A percentile compares a stretch with the other conserved stretches of the same genome.
These are phyloP conservation scores for Kuraishia borneana DNA, from an alignment of 805 yeast species.

Conservation along the genomic window DNA sequence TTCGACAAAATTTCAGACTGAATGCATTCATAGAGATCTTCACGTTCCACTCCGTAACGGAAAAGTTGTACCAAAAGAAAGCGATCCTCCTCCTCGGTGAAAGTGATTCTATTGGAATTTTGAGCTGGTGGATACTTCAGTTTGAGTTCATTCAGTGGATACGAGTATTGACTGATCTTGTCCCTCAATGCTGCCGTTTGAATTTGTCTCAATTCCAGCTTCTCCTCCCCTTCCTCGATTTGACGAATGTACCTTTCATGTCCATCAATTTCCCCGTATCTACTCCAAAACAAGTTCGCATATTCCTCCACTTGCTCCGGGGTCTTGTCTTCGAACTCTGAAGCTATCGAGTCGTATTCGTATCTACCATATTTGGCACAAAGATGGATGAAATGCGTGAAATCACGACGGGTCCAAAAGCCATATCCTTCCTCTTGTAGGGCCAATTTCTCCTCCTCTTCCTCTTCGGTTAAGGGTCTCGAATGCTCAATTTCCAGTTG, in stretches of 20 bases:
- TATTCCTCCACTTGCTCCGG: slow-evolving; percentile 71
- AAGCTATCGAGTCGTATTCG: slow-evolving; percentile 55
- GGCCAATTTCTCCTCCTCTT: slow-evolving; percentile 50
- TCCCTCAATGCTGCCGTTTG: slow-evolving; percentile 75
- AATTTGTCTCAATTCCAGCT: slow-evolving; percentile 44
- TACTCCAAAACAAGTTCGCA: slow-evolving; percentile 72
- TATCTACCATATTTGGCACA: slow-evolving; percentile 77
- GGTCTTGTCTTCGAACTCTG: slow-evolving; percentile 75
- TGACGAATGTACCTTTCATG: slow-evolving; percentile 72
- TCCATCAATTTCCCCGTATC: slow-evolving; percentile 74
- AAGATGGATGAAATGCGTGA: slow-evolving; percentile 64
- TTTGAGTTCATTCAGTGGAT: slow-evolving; percentile 69
- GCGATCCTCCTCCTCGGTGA: slow-evolving; percentile 84
- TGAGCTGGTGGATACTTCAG: slow-evolving; percentile 57
- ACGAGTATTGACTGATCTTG: slow-evolving; percentile 57
- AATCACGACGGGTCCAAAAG: slow-evolving; percentile 84
- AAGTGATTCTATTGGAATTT: slow-evolving; percentile 57
- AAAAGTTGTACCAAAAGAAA: slow-evolving; percentile 73
- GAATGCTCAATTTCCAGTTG: slow-evolving; percentile 69
- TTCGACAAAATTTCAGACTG: slow-evolving; percentile 64
- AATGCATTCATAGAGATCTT: slow-evolving; percentile 68
- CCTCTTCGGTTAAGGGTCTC: slow-evolving; percentile 75
- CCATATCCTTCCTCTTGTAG: slow-evolving; percentile 57
- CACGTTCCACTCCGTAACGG: slow-evolving; percentile 69
- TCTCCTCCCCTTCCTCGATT: slow-evolving; percentile 87